Evolutionary conservation across 768 basidiomycete species (phyloP).

Genomic region (Cystobasidiopsis lactophilus): DNA sequence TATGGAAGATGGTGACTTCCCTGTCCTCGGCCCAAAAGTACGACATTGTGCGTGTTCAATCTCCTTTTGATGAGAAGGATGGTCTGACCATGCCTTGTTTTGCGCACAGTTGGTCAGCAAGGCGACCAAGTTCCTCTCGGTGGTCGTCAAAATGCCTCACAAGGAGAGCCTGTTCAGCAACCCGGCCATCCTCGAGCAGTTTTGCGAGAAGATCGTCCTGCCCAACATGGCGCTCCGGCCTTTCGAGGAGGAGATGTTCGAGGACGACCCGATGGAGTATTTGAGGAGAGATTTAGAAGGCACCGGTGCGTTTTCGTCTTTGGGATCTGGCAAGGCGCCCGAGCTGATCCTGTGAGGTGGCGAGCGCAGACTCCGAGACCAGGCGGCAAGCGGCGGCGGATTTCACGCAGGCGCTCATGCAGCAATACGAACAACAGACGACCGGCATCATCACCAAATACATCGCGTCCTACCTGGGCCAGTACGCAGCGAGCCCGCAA

Average conservation of each 20-base stretch:
- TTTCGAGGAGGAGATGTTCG: conserved; percentile 83
- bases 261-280: conserved; percentile 89
- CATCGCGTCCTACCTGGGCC: conserved; percentile 42
- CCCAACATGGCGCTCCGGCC: conserved; percentile 78
- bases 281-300: conserved; percentile 64
- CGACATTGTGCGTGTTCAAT: conserved; percentile 12
- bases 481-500: conserved; percentile 35
- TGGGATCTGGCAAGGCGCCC: conserved; percentile 11
- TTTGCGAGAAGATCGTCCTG: conserved; percentile 73
- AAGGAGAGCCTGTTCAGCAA: conserved; percentile 52
- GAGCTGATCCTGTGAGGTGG: not conserved
- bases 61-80: not conserved
- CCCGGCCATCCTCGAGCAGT: conserved; percentile 55
- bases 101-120: conserved; percentile 48
- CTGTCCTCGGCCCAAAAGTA: conserved; percentile 17
- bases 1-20: conserved; percentile 55
- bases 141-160: conserved; percentile 68
- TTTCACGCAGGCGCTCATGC: conserved; percentile 79
- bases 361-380: conserved; percentile 45
- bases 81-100: not conserved
- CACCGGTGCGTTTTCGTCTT: conserved; percentile 28
- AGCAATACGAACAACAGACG: conserved; percentile 51
- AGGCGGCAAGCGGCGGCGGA: conserved; percentile 83
- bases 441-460: conserved; percentile 70
- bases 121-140: conserved; percentile 72